These are phyloP conservation scores for Sugiyamaella pinicola DNA, from an alignment of 1,139 yeast genomes.

Conservation along the genomic window DNA sequence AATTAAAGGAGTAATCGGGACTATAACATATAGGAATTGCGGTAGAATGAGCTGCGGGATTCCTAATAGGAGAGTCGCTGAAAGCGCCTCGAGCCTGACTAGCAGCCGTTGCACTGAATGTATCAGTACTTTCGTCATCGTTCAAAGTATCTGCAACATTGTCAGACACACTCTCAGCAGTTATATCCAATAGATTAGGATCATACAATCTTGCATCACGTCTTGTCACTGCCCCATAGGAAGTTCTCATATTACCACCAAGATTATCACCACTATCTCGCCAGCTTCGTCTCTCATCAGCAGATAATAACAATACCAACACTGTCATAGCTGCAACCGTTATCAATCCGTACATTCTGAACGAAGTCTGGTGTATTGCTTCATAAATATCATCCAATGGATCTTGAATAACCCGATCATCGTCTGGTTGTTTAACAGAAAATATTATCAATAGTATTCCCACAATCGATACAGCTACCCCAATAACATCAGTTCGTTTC, in stretches of 20 bases:
- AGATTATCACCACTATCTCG: not conserved
- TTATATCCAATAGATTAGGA: too few species aligned
- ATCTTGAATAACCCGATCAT: conserved; percentile 24
- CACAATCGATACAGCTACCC: conserved; percentile 45
- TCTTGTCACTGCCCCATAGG: too few species aligned
- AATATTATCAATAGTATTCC: conserved; percentile 48
- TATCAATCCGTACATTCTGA: conserved; percentile 36
- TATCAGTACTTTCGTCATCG: too few species aligned
- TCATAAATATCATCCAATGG: conserved; percentile 39
- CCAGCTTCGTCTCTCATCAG: not conserved
- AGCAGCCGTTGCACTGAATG: too few species aligned
- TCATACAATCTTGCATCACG: too few species aligned
- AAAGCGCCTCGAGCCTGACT: too few species aligned
- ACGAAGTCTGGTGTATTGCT: conserved; percentile 35
- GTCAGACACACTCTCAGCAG: too few species aligned
- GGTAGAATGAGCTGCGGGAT: not conserved
- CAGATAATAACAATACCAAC: conserved; percentile 17
- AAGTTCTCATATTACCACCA: too few species aligned
- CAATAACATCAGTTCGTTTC: conserved; percentile 41
- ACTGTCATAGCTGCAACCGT: conserved; percentile 30
- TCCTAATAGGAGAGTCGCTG: too few species aligned
- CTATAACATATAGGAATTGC: not conserved
- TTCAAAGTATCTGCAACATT: too few species aligned
- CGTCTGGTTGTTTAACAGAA: conserved; percentile 33
- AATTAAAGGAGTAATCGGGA: not conserved